Percentiles rank a stretch among this genome's conserved stretches.
Evolutionary conservation across 306 rosid genomes (phyloP).

Genomic region (Castanospermum australe): DNA sequence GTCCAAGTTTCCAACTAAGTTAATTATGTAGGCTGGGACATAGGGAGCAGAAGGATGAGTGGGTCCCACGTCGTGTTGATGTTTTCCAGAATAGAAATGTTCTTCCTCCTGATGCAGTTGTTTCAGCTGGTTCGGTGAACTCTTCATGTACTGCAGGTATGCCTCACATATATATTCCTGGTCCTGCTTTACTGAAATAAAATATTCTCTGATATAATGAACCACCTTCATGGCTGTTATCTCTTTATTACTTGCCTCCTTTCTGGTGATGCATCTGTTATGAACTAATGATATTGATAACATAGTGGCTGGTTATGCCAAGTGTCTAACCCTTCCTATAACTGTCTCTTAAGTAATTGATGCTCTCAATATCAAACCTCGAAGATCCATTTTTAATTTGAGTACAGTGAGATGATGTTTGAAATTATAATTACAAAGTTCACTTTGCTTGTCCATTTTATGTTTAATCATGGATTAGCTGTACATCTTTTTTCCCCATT

Average conservation of each 20-base stretch:
- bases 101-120: constrained; percentile 74
- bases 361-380: background rate
- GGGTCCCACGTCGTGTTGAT: constrained; percentile 89
- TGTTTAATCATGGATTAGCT: background rate
- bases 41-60: constrained; percentile 99
- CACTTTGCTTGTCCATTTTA: background rate
- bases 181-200: background rate
- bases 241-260: background rate
- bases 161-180: background rate
- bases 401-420: background rate
- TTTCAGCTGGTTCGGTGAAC: constrained; percentile 90
- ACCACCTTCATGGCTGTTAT: background rate
- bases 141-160: constrained; percentile 96
- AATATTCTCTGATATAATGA: background rate
- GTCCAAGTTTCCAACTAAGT: background rate
- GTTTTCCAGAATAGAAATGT: constrained; percentile 69
- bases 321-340: background rate
- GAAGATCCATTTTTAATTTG: background rate
- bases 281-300: background rate
- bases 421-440: background rate
- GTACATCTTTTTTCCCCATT: background rate
- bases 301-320: background rate
- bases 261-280: constrained; percentile 1
- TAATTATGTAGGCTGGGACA: constrained; percentile 82
- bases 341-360: background rate